Base-by-base conservation (phyloP, 1,284 basidiomycete genomes). In the Termitomyces sp. region DNA sequence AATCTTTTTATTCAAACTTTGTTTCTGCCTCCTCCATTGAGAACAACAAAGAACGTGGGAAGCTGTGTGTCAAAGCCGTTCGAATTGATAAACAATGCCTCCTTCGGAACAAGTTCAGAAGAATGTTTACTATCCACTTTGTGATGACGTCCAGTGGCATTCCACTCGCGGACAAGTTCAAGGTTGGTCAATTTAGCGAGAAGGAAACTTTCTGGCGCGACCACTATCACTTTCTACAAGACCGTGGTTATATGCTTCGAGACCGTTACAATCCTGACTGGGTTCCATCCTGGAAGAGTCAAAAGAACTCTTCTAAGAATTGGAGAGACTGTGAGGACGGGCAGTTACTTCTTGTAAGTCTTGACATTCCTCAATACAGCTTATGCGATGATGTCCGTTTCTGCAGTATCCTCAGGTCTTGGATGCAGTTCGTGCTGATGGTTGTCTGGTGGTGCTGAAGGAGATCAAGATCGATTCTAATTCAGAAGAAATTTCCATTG, bases 191-290 rank as follows among this genome's bases (percentile, higher is more conserved):
- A 24, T 33, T 47, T 21, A n/a, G 46, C 33, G 33, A 47, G 46
- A 17, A 6, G 19, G 53, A 54, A 44, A 41, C 45, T 7, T 54
- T 56, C 38, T 74, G 72, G 71, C 41, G 58, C 5, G 49, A 59
- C 33, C 70, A 65, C 24, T 65, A 62, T 30, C 40, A 42, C 6
- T 70, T 67, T 60, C 52, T 75, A 2, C 58, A 60, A 40, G 54
- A 55, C 2, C 53, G 13, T 17, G 74, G 74, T 9, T 75, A 74
- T 53, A 39, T 64, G 17, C 63, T 77, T 2, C 70, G 73, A 3
- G 63, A 67, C 5, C 64, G 73, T 1, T 74, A 70, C 50, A 60
- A 66, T 7, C 69, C 73, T 5, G 62, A 66, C 10, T 76, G 73
- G 72, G 46, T 64, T 0, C 68, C 73, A 0, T 73, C 73, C 1